phyloP scores from a whole-genome alignment of 2,329 filamentous ascomycete species.

The Arthrobotrys musiformis region DNA sequence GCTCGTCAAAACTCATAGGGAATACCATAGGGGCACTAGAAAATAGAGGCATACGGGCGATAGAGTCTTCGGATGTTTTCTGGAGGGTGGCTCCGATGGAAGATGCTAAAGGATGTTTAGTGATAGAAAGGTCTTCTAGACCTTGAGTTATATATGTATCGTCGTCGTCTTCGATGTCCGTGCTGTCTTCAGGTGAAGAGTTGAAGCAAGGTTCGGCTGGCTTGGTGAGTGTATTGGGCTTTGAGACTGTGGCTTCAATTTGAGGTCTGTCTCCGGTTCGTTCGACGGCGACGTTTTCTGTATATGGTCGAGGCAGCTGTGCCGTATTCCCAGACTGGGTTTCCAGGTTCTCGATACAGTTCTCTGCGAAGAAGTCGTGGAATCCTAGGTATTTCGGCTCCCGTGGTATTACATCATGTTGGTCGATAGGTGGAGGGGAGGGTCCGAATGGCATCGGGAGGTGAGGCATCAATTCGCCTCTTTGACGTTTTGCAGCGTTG shows the following conservation, averaged over 20 bases:
- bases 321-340: neutral
- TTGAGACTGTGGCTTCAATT: neutral
- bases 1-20: neutral
- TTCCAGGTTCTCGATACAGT: neutral
- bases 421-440: neutral
- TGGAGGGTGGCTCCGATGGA: neutral
- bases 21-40: neutral
- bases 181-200: neutral
- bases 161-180: neutral
- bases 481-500: neutral
- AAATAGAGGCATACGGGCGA: neutral
- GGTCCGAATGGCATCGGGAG: conserved; percentile 8
- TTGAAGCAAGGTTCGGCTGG: neutral
- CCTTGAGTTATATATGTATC: too few species aligned
- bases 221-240: neutral
- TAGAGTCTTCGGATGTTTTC: neutral
- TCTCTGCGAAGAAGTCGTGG: neutral
- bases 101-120: neutral
- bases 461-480: conserved; percentile 1
- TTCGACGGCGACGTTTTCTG: neutral
- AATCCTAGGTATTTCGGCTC: neutral
- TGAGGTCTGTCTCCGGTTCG: neutral
- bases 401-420: neutral
- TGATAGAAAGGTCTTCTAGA: neutral
- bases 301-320: neutral